Percentiles rank a stretch among this genome's conserved stretches.
Conservation (phyloP, 192 early-diverging fungal genomes). For the Backusella tarrabulga region DNA sequence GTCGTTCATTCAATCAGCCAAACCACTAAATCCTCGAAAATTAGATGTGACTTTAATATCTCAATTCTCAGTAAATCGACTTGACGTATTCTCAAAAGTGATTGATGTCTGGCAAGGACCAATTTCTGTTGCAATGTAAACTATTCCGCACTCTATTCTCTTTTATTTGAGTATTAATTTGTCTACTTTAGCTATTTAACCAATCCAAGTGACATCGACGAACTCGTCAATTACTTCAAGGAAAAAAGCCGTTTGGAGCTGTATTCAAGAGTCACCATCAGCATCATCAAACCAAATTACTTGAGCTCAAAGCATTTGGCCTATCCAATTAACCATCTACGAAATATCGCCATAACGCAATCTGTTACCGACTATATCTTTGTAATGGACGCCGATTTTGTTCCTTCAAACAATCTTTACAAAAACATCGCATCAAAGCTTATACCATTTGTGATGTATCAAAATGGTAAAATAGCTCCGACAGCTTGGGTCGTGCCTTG, state of each 20-base stretch:
- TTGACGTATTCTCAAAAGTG: slow-evolving; percentile 43
- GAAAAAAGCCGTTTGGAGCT: slow-evolving; percentile 17
- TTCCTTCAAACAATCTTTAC: slow-evolving; percentile 42
- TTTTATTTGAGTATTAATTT: not conserved
- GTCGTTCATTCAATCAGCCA: not conserved
- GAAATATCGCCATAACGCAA: slow-evolving; percentile 45
- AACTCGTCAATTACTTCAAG: slow-evolving; percentile 39
- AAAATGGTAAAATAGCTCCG: not conserved
- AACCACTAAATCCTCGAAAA: not conserved
- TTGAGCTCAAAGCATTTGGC: slow-evolving; percentile 26
- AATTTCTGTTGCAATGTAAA: slow-evolving; percentile 44
- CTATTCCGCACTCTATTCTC: not conserved
- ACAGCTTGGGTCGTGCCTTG: slow-evolving; percentile 49
- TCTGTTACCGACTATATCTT: slow-evolving; percentile 43
- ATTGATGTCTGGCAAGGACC: slow-evolving; percentile 47
- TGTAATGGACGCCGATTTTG: slow-evolving; percentile 57
- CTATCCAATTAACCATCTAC: slow-evolving; percentile 54
- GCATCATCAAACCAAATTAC: slow-evolving; percentile 49
- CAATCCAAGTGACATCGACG: slow-evolving; percentile 36
- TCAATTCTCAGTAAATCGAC: slow-evolving; percentile 54
- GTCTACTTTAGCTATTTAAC: slow-evolving; percentile 42
- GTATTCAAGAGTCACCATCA: slow-evolving; percentile 24
- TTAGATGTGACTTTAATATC: slow-evolving; percentile 43
- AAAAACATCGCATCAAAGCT: slow-evolving; percentile 19
- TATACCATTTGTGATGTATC: slow-evolving; percentile 19